A percentile compares a stretch with the other conserved stretches of the same genome.
Conservation (phyloP, 2,329 filamentous ascomycete species). For the Penicillium hesseltinei region DNA sequence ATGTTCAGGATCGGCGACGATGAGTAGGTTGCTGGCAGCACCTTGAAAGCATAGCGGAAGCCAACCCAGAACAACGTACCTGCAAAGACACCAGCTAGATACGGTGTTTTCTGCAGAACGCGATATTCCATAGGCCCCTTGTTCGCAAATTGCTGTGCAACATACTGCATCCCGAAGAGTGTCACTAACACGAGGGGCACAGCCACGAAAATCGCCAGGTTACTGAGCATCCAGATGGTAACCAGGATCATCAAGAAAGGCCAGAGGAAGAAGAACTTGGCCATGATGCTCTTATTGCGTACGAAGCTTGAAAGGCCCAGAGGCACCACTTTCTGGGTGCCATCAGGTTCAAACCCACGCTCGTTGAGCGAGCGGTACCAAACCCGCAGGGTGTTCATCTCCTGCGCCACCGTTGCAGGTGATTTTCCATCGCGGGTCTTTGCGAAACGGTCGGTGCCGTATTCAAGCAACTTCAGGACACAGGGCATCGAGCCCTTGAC, state of each 20-base stretch:
- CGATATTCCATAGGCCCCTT: slow-evolving; percentile 87
- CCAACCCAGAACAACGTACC: slow-evolving; percentile 79
- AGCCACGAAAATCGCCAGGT: slow-evolving; percentile 70
- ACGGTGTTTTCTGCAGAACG: slow-evolving; percentile 87
- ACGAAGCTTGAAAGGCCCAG: slow-evolving; percentile 73
- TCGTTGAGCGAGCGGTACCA: slow-evolving; percentile 83
- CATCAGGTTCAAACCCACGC: slow-evolving; percentile 78
- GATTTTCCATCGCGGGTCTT: slow-evolving; percentile 89
- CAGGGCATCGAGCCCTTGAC: slow-evolving; percentile 89
- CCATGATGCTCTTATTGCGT: slow-evolving; percentile 74
- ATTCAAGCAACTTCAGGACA: slow-evolving; percentile 91
- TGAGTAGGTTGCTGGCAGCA: slow-evolving; percentile 68
- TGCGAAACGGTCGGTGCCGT: slow-evolving; percentile 89
- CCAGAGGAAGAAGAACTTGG: slow-evolving; percentile 84
- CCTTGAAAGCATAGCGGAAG: slow-evolving; percentile 68
- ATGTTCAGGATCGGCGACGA: slow-evolving; percentile 73
- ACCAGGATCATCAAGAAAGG: slow-evolving; percentile 75
- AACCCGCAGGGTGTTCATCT: slow-evolving; percentile 80
- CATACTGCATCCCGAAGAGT: slow-evolving; percentile 68
- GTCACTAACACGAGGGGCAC: slow-evolving; percentile 68
- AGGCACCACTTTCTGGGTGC: slow-evolving; percentile 64
- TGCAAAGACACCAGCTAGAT: slow-evolving; percentile 89
- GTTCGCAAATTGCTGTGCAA: slow-evolving; percentile 72
- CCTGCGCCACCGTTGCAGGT: slow-evolving; percentile 76
- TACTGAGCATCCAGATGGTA: slow-evolving; percentile 69